These are phyloP conservation scores for Morella rubra DNA, from an alignment of 306 rosid genomes.

Conservation along the genomic window DNA sequence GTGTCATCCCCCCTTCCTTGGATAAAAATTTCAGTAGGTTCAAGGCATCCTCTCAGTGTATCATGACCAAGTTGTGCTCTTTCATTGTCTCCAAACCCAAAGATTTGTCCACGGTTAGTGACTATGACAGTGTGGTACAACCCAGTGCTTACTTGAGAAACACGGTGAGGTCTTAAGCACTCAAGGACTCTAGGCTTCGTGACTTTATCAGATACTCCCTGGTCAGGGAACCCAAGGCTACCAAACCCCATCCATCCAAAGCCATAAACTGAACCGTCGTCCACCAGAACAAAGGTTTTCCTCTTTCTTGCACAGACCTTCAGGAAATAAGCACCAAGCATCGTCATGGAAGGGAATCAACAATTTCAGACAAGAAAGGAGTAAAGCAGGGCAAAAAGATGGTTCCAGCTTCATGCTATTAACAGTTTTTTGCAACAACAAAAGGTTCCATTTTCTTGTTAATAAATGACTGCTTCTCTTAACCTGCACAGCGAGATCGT, in stretches of 20 bases:
- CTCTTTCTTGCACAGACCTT: conserved; percentile 92
- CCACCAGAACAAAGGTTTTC: conserved; percentile 79
- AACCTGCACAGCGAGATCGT: conserved; percentile 84
- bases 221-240: conserved; percentile 86
- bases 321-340: conserved; percentile 20
- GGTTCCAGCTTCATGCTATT: neutral
- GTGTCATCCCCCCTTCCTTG: conserved; percentile 44
- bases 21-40: conserved; percentile 68
- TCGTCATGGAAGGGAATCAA: neutral
- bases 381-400: neutral
- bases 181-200: conserved; percentile 62
- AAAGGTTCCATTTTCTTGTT: neutral
- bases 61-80: conserved; percentile 91
- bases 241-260: conserved; percentile 93
- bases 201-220: conserved; percentile 71
- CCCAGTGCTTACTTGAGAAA: conserved; percentile 90
- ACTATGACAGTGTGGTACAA: conserved; percentile 72
- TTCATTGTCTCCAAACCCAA: conserved; percentile 95
- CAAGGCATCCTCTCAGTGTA: conserved; percentile 67
- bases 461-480: neutral
- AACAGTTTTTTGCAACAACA: neutral
- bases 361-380: neutral
- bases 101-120: conserved; percentile 66
- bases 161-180: conserved; percentile 65
- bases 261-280: conserved; percentile 72